These are phyloP conservation scores for Chenopodium formosanum DNA, from an alignment of 148 eudicot genomes.

Conservation along the genomic window DNA sequence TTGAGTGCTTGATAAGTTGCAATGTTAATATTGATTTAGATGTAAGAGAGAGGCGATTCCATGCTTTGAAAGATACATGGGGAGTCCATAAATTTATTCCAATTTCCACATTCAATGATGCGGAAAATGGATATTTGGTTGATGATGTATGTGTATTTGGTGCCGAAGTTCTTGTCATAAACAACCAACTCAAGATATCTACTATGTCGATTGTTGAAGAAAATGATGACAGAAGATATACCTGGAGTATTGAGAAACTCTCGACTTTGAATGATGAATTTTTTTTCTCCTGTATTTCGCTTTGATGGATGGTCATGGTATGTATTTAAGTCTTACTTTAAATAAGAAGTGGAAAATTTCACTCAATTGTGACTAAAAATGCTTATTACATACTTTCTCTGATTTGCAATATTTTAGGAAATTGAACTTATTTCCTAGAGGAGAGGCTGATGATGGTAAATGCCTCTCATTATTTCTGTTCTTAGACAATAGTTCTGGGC, in stretches of 20 bases:
- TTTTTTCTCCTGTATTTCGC: not conserved
- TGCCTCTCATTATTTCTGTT: not conserved
- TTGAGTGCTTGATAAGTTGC: not conserved
- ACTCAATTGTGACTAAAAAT: not conserved
- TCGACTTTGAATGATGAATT: not conserved
- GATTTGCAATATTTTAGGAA: not conserved
- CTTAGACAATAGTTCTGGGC: not conserved
- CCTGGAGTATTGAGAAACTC: constrained; percentile 1
- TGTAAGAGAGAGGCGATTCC: constrained; percentile 19
- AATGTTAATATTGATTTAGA: not conserved
- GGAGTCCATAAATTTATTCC: constrained; percentile 16
- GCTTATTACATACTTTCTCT: not conserved
- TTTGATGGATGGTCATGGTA: constrained; percentile 1
- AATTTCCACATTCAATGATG: not conserved
- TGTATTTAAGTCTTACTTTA: not conserved
- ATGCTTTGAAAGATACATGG: constrained; percentile 21
- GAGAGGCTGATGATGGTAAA: not conserved
- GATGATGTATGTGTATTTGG: constrained; percentile 24
- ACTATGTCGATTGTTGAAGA: not conserved
- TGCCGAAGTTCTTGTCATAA: not conserved
- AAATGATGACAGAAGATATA: not conserved
- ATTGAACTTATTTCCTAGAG: not conserved
- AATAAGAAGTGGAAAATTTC: not conserved
- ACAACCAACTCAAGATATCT: not conserved
- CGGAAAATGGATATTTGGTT: constrained; percentile 17